Evolutionary conservation across 306 rosid species (phyloP).

Genomic region (Bauhinia variegata): DNA sequence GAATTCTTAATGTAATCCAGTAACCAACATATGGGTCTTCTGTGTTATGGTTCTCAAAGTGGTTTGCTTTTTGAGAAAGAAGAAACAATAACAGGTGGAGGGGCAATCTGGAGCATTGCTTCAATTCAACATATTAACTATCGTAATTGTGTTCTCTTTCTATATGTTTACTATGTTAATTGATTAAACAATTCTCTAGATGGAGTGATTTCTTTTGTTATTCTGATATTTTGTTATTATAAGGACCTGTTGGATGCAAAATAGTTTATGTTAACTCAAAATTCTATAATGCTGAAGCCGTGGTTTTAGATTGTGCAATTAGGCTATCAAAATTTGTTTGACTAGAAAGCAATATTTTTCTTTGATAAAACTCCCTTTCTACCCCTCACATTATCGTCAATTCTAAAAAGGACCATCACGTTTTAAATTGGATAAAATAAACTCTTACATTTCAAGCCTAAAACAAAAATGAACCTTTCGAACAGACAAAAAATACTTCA

Average conservation of each 20-base stretch:
- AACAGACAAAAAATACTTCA: no score
- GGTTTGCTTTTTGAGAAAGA: constrained; percentile 44
- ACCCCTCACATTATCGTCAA: no score
- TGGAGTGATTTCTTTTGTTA: constrained; percentile 15
- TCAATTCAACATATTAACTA: constrained; percentile 31
- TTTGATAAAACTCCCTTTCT: no score
- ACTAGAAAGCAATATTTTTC: constrained; percentile 5
- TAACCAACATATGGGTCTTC: constrained; percentile 58
- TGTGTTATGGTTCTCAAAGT: constrained; percentile 65
- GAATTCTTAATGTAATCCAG: constrained; percentile 59
- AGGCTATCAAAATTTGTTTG: neutral
- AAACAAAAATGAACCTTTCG: no score
- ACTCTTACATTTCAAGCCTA: no score
- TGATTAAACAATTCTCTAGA: constrained; percentile 30
- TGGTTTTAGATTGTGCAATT: neutral
- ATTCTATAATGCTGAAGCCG: neutral
- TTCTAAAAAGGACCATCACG: no score
- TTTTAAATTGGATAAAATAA: no score
- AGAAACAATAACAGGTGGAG: constrained; percentile 45
- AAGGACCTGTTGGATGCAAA: constrained; percentile 25
- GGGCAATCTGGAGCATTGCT: constrained; percentile 34
- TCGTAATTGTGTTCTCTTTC: constrained; percentile 22
- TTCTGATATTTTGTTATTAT: constrained; percentile 8
- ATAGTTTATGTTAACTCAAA: constrained; percentile 2
- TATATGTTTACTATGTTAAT: constrained; percentile 28